Conservation (phyloP, 331 rosid species). For the Phaseolus coccineus region DNA sequence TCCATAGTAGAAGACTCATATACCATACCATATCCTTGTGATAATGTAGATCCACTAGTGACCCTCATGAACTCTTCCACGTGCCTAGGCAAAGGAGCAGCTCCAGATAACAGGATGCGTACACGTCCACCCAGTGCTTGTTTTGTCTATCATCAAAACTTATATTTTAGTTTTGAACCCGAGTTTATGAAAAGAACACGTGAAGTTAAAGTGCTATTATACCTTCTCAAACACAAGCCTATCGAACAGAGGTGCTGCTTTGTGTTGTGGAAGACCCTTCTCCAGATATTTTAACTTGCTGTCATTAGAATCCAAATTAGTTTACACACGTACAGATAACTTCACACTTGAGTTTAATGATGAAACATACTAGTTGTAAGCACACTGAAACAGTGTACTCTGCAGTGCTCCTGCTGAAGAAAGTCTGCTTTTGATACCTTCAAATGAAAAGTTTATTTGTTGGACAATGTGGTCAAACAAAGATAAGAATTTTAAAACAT, state of each 20-base stretch:
- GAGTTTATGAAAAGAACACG: background rate
- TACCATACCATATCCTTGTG: conserved; percentile 89
- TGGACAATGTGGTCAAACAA: background rate
- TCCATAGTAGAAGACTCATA: conserved; percentile 6
- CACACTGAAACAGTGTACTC: conserved; percentile 76
- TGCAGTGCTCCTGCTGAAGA: conserved; percentile 72
- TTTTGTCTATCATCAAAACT: conserved; percentile 62
- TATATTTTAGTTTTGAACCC: conserved; percentile 39
- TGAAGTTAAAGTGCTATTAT: conserved; percentile 28
- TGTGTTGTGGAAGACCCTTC: conserved; percentile 85
- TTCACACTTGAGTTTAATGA: background rate
- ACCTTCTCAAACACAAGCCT: conserved; percentile 91
- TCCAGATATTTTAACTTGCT: conserved; percentile 84
- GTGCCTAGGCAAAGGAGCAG: conserved; percentile 85
- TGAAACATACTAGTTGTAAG: conserved; percentile 80
- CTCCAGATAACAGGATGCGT: conserved; percentile 83
- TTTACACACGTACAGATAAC: conserved; percentile 32
- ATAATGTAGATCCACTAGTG: conserved; percentile 71
- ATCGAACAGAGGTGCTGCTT: conserved; percentile 90
- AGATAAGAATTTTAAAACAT: conserved; percentile 25
- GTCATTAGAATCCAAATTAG: conserved; percentile 53
- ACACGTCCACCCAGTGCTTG: conserved; percentile 89
- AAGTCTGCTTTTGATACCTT: conserved; percentile 73
- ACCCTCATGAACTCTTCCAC: conserved; percentile 91
- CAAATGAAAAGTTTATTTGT: conserved; percentile 36